Base-by-base conservation (phyloP, 2,329 filamentous ascomycete genomes). In the Microascus cirrosus region DNA sequence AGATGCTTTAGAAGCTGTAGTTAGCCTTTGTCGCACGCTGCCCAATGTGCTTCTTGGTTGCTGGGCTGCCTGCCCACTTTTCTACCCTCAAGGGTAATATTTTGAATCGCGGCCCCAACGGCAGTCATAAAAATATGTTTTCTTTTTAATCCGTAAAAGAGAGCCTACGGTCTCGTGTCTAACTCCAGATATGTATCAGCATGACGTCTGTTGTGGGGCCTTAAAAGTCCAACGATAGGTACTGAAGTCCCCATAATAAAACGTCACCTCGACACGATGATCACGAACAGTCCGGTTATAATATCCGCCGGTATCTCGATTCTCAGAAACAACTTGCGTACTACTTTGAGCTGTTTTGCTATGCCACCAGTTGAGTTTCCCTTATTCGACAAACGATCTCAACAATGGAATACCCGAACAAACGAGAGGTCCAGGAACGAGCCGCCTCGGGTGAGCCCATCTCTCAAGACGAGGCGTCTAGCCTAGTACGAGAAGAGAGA, bases 401-500 rank as follows among this genome's bases (percentile, higher is more conserved):
- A 22, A 50, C 5, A 22, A 50, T 50, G 45, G 45, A 50, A 22
- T 50, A 50, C 45, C 45, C 45, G 22, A 22, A 50, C 45, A 50
- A 50, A 20, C 20, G 22, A 11, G 45, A 50, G 1, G 45, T 50
- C 45, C 45, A 24, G 12, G 45, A 50, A 11, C 45, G 45, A 22
- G 45, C 45, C n/a, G 45, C 45, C 20, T n/a, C 45, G 18, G 45
- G 45, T 2, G 18, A 50, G n/a, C 45, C 45, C n/a, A 24, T 50
- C n/a, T 50, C 45, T 5, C n/a, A 24, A 22, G 45, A 50, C 22
- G 65, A 66, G 55, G 66, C 61, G 1, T 64, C 66, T 1, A 56
- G 54, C 54, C 60, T 70, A 48, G 65, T 65, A 24, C 53, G 59
- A 4, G 57, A 62, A 45, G 68, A 70, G 60, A 61, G 61, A 39